Percentiles rank a stretch among this genome's conserved stretches.
These are phyloP conservation scores for Crithidia acanthocephali DNA, from an alignment of 208 protist species.

Conservation along the genomic window DNA sequence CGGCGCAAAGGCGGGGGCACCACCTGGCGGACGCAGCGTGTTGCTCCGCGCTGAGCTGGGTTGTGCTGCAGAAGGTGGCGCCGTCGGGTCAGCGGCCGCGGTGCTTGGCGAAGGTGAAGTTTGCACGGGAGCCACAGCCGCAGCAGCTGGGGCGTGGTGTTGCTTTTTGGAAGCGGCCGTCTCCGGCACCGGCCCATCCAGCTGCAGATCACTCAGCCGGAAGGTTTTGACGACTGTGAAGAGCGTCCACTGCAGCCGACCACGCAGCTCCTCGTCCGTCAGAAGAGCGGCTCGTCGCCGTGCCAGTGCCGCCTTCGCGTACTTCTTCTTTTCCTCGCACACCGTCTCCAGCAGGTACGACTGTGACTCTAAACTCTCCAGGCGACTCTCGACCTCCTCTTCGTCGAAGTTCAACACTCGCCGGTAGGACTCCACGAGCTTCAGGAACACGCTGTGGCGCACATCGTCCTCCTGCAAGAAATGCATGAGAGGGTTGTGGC, in stretches of 20 bases:
- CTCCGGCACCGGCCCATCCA: slow-evolving; percentile 77
- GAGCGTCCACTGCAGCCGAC: slow-evolving; percentile 77
- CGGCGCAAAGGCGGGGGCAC: slow-evolving; percentile 41
- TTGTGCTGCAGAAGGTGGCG: background rate
- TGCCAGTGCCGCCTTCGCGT: slow-evolving; percentile 73
- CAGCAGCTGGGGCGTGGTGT: slow-evolving; percentile 6
- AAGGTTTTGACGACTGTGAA: slow-evolving; percentile 85
- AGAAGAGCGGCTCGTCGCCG: slow-evolving; percentile 80
- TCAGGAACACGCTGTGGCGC: slow-evolving; percentile 71
- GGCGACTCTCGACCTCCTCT: slow-evolving; percentile 77
- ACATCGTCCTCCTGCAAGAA: slow-evolving; percentile 81
- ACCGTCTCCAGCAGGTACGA: slow-evolving; percentile 64
- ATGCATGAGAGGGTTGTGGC: slow-evolving; percentile 70
- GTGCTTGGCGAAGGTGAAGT: background rate
- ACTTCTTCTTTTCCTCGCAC: slow-evolving; percentile 78
- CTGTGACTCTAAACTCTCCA: slow-evolving; percentile 56
- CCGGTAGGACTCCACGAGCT: slow-evolving; percentile 81
- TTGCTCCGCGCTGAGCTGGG: slow-evolving; percentile 1
- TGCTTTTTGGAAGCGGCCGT: slow-evolving; percentile 45
- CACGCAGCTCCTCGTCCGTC: slow-evolving; percentile 86
- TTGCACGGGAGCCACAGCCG: background rate
- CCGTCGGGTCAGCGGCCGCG: background rate
- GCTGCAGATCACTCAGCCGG: slow-evolving; percentile 62
- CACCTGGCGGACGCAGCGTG: slow-evolving; percentile 40
- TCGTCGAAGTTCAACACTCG: slow-evolving; percentile 64